Conservation (phyloP, 371 early-diverging fungal genomes). For the Actinomucor elegans region DNA sequence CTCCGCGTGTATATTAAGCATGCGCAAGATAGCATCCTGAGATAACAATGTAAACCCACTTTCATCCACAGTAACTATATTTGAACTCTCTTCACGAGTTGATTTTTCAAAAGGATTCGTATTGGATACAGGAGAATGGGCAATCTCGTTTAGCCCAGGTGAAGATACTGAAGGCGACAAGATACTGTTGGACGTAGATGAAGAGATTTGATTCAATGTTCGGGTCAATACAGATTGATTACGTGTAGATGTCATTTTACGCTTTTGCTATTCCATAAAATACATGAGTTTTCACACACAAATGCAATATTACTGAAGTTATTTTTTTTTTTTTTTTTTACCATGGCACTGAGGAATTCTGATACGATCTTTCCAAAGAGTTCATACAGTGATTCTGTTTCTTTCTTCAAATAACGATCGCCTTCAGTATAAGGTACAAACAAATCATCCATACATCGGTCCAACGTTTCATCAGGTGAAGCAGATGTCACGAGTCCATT, state of each 20-base stretch:
- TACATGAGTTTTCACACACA: no score
- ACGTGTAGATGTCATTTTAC: constrained; percentile 54
- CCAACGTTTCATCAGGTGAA: constrained; percentile 64
- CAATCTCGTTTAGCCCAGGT: constrained; percentile 11
- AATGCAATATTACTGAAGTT: not conserved
- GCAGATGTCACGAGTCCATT: constrained; percentile 42
- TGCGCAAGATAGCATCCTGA: constrained; percentile 54
- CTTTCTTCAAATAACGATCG: constrained; percentile 80
- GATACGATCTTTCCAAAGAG: constrained; percentile 60
- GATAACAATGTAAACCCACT: constrained; percentile 60
- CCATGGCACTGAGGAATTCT: constrained; percentile 45
- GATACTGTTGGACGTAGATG: constrained; percentile 32
- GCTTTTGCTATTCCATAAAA: constrained; percentile 48
- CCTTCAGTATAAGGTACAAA: constrained; percentile 94
- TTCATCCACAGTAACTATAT: constrained; percentile 36
- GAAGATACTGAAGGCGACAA: constrained; percentile 17
- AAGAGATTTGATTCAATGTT: constrained; percentile 71
- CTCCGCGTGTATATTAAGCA: constrained; percentile 86
- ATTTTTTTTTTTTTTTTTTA: no score
- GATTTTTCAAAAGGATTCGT: constrained; percentile 19
- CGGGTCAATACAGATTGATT: constrained; percentile 69
- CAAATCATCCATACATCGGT: constrained; percentile 91
- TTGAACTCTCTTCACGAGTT: constrained; percentile 5
- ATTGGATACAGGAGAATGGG: not conserved
- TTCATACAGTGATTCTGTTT: constrained; percentile 64